Conservation (phyloP, 192 early-diverging fungal species). For the Dissophora ornata region DNA sequence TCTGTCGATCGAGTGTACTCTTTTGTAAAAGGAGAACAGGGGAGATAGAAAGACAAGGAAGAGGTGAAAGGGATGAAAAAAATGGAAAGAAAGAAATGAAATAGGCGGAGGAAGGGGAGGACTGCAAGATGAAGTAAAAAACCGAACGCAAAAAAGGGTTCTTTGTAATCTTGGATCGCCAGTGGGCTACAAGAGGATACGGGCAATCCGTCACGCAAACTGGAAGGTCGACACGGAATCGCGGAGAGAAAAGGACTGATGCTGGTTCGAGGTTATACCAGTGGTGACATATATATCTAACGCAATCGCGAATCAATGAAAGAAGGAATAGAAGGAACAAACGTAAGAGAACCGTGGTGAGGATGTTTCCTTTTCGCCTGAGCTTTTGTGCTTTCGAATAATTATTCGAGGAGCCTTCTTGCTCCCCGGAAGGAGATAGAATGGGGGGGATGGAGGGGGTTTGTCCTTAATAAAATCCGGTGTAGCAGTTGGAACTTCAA, state of each 20-base stretch:
- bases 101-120: neutral
- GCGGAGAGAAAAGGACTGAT: neutral
- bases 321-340: neutral
- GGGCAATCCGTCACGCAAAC: neutral
- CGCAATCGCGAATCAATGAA: neutral
- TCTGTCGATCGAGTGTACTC: no score
- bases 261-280: neutral
- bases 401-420: no score
- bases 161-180: slow-evolving; percentile 16
- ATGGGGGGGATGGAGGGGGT: neutral
- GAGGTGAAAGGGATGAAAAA: neutral
- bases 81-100: slow-evolving; percentile 3
- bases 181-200: neutral
- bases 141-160: slow-evolving; percentile 12
- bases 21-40: neutral
- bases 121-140: slow-evolving; percentile 13
- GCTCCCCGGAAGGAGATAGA: no score
- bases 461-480: slow-evolving; percentile 28
- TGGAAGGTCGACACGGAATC: neutral
- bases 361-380: neutral
- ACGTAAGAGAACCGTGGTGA: neutral
- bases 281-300: slow-evolving; percentile 10
- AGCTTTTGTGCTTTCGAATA: no score
- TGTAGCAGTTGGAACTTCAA: slow-evolving; percentile 6
- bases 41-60: neutral